phyloP scores from a whole-genome alignment of 257 asterid genomes.

The Primulina eburnea region DNA sequence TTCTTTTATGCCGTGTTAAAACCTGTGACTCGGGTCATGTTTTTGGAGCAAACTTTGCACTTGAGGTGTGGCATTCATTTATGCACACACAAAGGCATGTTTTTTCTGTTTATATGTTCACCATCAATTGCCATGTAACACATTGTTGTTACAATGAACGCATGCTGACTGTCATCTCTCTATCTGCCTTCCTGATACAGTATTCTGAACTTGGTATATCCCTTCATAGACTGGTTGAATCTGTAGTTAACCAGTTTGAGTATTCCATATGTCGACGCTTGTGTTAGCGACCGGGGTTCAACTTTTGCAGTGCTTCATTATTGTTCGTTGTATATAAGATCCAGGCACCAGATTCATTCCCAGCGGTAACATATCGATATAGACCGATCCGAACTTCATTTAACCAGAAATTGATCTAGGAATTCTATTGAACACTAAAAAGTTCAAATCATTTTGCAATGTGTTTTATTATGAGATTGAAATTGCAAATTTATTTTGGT shows the following conservation, averaged over 20 bases:
- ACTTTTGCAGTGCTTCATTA: neutral
- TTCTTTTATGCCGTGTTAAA: neutral
- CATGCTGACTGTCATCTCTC: neutral
- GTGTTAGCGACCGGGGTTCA: neutral
- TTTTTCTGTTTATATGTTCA: neutral
- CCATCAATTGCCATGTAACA: neutral
- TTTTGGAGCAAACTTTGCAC: neutral
- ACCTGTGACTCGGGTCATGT: neutral
- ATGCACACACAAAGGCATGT: neutral
- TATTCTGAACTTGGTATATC: neutral
- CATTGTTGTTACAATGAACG: neutral
- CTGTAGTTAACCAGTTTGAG: neutral
- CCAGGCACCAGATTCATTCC: neutral
- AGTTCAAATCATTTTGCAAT: neutral
- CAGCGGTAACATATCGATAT: neutral
- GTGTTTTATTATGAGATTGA: neutral
- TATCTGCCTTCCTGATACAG: conserved; percentile 7
- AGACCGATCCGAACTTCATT: neutral
- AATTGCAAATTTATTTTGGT: neutral
- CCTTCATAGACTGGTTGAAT: neutral
- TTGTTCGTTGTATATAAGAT: neutral
- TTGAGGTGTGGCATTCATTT: conserved; percentile 10
- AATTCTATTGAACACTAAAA: conserved; percentile 3
- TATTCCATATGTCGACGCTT: neutral
- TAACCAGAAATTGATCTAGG: conserved; percentile 4